Base-by-base conservation (phyloP, 73 alveolate genomes). In the Breviolum minutum region DNA sequence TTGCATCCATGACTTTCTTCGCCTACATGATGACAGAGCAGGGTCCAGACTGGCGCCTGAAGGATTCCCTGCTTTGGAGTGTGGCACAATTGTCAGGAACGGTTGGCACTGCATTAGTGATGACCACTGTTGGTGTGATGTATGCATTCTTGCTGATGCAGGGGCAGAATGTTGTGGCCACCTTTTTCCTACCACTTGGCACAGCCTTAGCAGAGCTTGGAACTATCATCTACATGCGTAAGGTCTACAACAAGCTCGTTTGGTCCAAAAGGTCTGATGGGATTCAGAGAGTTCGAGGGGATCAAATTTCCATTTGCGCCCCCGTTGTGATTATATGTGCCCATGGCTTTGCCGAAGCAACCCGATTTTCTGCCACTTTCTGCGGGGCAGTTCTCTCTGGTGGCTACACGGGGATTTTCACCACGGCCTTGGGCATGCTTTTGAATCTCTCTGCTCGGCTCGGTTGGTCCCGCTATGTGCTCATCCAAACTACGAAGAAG, bases 281-380 rank as follows among this genome's bases (percentile, higher is more conserved):
- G 54, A 19, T 14, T 11, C 76, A 20, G 48, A 27, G 19, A 54
- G 16, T 83, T 30, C 60, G 60, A 0, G 93, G 93, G 6, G 94
- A 85, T n/a, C 94, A 85, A 62, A 54, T 85, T 6, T 85, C 9
- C 79, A 20, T 85, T 9, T 12, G 62, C 3, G 94, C 62, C 14
- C 74, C 94, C 24, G 24, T 27, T 10, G 11, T 63, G 94, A 62
- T 85, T 54, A 27, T 27, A 29, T 85, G 54, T 10, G 77, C 74
- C 14, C 94, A 85, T 63, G 94, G 80, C 60, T n/a, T 85, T n/a
- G 74, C 94, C n/a, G 94, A 85, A 27, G 74, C 63, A 10, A 26
- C 61, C 27, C 94, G 94, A 16, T 62, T 85, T 76, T 27, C 79
- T 22, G 94, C 94, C 61, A 63, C 77, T 16, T 63, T 85, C 63